Conservation (phyloP, 805 yeast genomes). For the Ogataea paradorogensis region DNA sequence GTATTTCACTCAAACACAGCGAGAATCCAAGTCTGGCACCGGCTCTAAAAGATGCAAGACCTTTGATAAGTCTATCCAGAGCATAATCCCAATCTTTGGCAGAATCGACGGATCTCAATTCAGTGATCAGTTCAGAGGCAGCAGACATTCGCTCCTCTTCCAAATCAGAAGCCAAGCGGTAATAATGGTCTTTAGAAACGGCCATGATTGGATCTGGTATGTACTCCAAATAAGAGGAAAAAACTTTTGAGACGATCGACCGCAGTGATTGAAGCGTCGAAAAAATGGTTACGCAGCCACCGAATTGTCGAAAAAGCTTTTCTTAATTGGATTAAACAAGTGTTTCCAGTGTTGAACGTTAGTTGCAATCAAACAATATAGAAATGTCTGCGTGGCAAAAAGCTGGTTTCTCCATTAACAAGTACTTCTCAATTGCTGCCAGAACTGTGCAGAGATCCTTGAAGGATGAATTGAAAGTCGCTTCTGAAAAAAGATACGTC, state of each 20-base stretch:
- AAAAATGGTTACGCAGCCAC: slow-evolving; percentile 11
- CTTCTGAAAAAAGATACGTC: slow-evolving; percentile 66
- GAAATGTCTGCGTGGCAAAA: slow-evolving; percentile 61
- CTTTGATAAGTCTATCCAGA: slow-evolving; percentile 70
- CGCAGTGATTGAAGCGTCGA: slow-evolving; percentile 1
- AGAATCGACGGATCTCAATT: slow-evolving; percentile 44
- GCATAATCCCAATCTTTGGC: slow-evolving; percentile 79
- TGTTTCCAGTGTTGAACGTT: slow-evolving; percentile 9
- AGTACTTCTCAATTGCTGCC: slow-evolving; percentile 88
- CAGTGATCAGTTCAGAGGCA: slow-evolving; percentile 62
- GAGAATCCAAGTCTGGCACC: slow-evolving; percentile 87
- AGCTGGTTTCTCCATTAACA: slow-evolving; percentile 75
- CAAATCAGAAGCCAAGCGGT: slow-evolving; percentile 71
- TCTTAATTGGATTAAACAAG: slow-evolving; percentile 13
- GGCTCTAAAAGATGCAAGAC: slow-evolving; percentile 77
- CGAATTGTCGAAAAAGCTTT: slow-evolving; percentile 20
- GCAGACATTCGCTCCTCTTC: slow-evolving; percentile 70
- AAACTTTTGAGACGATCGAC: slow-evolving; percentile 16
- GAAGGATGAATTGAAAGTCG: slow-evolving; percentile 79
- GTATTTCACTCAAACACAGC: slow-evolving; percentile 75
- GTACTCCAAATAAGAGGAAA: neutral
- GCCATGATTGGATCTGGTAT: slow-evolving; percentile 7
- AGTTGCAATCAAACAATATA: slow-evolving; percentile 5
- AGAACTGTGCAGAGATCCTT: slow-evolving; percentile 82
- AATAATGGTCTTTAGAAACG: slow-evolving; percentile 76